Evolutionary conservation across 345 rosid genomes (phyloP).

Genomic region (Gossypium sturtianum): DNA sequence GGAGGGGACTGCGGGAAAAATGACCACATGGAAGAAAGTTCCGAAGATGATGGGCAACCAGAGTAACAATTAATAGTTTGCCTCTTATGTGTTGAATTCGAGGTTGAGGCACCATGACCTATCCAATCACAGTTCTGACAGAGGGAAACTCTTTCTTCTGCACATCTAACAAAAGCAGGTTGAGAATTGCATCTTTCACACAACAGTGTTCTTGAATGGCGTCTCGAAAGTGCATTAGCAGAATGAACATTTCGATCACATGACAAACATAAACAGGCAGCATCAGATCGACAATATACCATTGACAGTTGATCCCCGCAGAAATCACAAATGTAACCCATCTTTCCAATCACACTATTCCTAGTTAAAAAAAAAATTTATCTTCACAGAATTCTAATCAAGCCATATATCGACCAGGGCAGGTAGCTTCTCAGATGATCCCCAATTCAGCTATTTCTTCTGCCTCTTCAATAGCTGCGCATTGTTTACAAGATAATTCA

Average conservation of each 20-base stretch:
- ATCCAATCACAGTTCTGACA: conserved; percentile 97
- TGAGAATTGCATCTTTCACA: conserved; percentile 91
- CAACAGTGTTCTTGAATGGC: conserved; percentile 80
- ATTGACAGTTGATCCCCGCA: conserved; percentile 87
- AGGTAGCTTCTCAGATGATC: conserved; percentile 17
- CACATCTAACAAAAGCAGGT: conserved; percentile 77
- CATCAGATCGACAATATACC: conserved; percentile 94
- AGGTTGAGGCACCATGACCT: conserved; percentile 54
- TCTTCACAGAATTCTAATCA: conserved; percentile 13
- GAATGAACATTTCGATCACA: conserved; percentile 94
- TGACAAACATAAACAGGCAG: conserved; percentile 86
- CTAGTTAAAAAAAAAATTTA: conserved; percentile 7
- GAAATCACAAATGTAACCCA: conserved; percentile 93
- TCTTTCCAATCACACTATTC: conserved; percentile 21
- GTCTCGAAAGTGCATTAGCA: conserved; percentile 86
- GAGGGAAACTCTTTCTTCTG: conserved; percentile 70
- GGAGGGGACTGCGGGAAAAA: conserved; percentile 53
- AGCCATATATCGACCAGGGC: conserved; percentile 18
- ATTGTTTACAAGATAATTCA: not conserved
- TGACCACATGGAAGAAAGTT: conserved; percentile 89
- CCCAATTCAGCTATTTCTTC: not conserved
- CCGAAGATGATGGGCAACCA: conserved; percentile 91
- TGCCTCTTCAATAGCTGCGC: conserved; percentile 17
- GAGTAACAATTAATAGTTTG: conserved; percentile 75
- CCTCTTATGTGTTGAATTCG: conserved; percentile 56